Percentiles rank a stretch among this genome's conserved stretches.
These are phyloP conservation scores for Xylaria sp. DNA, from an alignment of 2,329 filamentous ascomycete genomes.

Conservation along the genomic window DNA sequence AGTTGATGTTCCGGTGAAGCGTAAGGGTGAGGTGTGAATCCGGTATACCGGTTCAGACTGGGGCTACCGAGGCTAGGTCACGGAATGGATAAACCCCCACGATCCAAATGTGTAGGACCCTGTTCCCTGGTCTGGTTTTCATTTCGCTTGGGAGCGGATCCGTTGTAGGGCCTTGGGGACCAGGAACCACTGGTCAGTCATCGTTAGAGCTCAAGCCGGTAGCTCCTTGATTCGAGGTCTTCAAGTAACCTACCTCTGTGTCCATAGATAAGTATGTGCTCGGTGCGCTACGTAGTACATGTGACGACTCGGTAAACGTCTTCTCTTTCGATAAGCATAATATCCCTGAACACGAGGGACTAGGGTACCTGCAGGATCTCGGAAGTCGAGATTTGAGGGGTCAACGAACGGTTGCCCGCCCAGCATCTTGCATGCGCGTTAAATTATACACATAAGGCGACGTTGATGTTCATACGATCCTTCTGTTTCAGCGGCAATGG, in stretches of 20 bases:
- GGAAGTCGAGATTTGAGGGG: constrained; percentile 29
- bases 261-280: constrained; percentile 20
- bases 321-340: constrained; percentile 33
- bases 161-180: neutral
- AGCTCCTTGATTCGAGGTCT: constrained; percentile 12
- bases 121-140: constrained; percentile 24
- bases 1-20: constrained; percentile 17
- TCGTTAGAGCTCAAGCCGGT: constrained; percentile 5
- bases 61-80: constrained; percentile 1
- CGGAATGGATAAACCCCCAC: constrained; percentile 28
- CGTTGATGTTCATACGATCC: constrained; percentile 10
- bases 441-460: constrained; percentile 33
- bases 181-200: neutral
- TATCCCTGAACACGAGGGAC: constrained; percentile 31
- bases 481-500: constrained; percentile 15
- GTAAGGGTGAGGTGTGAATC: constrained; percentile 31
- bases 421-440: constrained; percentile 36
- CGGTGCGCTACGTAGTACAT: constrained; percentile 5
- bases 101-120: neutral
- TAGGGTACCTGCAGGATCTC: constrained; percentile 39
- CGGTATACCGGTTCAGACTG: constrained; percentile 31
- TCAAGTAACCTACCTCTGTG: constrained; percentile 14
- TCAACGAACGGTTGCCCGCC: constrained; percentile 19
- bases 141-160: constrained; percentile 18
- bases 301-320: constrained; percentile 17